A percentile compares a stretch with the other conserved stretches of the same genome.
Evolutionary conservation across 2,329 filamentous ascomycete species (phyloP).

Genomic region (Plenodomus tracheiphilus): DNA sequence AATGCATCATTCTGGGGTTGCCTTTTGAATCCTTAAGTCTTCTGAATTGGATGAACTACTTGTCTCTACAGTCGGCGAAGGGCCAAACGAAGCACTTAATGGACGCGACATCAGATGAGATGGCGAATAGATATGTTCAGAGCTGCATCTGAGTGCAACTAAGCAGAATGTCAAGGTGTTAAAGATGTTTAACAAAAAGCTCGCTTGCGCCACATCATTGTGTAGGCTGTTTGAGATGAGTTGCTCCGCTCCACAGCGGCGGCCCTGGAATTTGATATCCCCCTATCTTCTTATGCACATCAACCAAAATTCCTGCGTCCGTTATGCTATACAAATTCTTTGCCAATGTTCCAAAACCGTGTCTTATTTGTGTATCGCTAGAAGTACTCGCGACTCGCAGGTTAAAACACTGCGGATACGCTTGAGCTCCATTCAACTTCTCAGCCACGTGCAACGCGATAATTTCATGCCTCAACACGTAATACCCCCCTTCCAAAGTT

Average conservation of each 20-base stretch:
- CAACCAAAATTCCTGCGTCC: constrained; percentile 20
- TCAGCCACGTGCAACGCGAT: constrained; percentile 52
- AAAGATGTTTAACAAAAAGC: too few species aligned
- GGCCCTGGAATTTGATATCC: constrained; percentile 49
- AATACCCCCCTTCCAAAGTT: constrained; percentile 49
- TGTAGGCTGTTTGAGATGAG: constrained; percentile 5
- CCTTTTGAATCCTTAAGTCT: too few species aligned
- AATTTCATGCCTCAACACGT: constrained; percentile 59
- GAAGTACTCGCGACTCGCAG: constrained; percentile 46
- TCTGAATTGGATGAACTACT: too few species aligned
- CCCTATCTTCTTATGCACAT: constrained; percentile 32
- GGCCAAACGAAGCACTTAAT: too few species aligned
- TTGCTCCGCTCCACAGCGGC: constrained; percentile 21
- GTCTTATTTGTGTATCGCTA: constrained; percentile 39
- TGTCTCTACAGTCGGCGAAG: too few species aligned
- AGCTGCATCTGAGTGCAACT: too few species aligned
- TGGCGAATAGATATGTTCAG: too few species aligned
- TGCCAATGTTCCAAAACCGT: constrained; percentile 48
- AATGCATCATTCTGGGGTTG: neutral
- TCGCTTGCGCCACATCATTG: too few species aligned
- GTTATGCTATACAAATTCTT: constrained; percentile 50
- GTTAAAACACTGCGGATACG: constrained; percentile 58
- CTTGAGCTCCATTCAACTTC: constrained; percentile 52
- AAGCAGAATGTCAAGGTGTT: too few species aligned
- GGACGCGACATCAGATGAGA: too few species aligned